Evolutionary conservation across 441 rosid genomes (phyloP), one percentile per base, ranked within the genome.

Genomic region (Mallotus repandus): DNA sequence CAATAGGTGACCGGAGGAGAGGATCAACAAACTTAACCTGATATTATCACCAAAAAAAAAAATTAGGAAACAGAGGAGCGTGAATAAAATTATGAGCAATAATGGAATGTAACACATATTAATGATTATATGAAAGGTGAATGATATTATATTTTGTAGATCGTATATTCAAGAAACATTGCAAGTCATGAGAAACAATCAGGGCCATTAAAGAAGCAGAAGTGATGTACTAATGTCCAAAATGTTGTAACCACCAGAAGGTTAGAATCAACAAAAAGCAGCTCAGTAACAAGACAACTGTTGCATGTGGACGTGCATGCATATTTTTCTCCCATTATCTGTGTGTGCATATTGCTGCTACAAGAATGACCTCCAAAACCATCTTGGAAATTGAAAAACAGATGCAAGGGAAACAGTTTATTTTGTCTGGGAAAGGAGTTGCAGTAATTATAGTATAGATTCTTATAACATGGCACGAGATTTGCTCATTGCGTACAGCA

Each of bases 21-120:
- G 97, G 98, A 74, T 92, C 96, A 77, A 97, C 93, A 87, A 89
- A 94, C 69, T 79, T 91, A 57, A 89, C 89, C 99, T 96, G 91
- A 57, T 62, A 57, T 63, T 78, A 21, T 65, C 41, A 4, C 68
- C 43, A n/a, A 19, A 2, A 53, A 9, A 35, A 68, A 22, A 48
- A 5, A 21, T 56, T 9, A 19, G 32, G 69, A 53, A 50, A 67
- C 22, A 66, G 12, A 74, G 50, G 45, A 35, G 66, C 29, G 60
- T 18, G 35, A 63, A 38, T 19, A 29, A 7, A n/a, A 12, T 54
- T 58, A 53, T 25, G 11, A 9, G 45, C 21, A 43, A 72, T 41
- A 22, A 43, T 45, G 67, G 54, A 16, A 59, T 15, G 19, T 19
- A 74, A 21, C 21, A 14, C 19, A 49, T 49, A 13, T 41, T 14